Evolutionary conservation across 805 yeast species (phyloP), one percentile per base, ranked within the genome.

Genomic region (Hanseniaspora guilliermondii): DNA sequence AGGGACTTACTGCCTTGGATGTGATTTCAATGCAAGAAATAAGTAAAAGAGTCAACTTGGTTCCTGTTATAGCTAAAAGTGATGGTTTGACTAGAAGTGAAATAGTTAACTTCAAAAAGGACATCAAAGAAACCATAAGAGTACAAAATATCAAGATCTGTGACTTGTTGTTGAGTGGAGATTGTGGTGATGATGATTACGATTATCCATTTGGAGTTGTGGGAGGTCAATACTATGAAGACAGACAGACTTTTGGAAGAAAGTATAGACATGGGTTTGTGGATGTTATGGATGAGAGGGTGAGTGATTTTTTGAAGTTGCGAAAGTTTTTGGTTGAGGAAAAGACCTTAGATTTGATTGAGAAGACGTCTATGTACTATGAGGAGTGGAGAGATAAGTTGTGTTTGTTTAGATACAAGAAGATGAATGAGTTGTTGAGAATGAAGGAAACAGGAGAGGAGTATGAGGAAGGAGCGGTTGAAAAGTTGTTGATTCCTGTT

Each of bases 211-310:
- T 76, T 65, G 73, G 87, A 2, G 71, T 87, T 2, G 78, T 89
- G 57, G 83, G 88, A 21, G 78, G 94, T 2, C 81, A 75, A 58
- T 73, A 74, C 11, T 68, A 73, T 49, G 60, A 67, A 3, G 69
- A 69, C 9, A 80, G 81, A 9, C 68, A 73, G 33, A 57, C 68
- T 3, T 85, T 85, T 30, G 95, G 93, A 17, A 76, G 96, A 62
- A 75, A 76, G 62, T 89, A 87, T 69, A 74, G 72, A 17, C 89
- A 96, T 96, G 97, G 97, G 0, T 67, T 77, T 22, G 85, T 86
- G 14, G 95, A 88, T 63, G 84, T 86, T 40, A 95, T 85, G 62
- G 83, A 87, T 65, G 76, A 76, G 19, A 66, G 70, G 8, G 88
- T 84, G 66, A 86, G 95, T 68, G 96, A 91, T 65, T 87, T 87